Percentiles rank a stretch among this genome's conserved stretches.
Conservation (phyloP, 2,329 filamentous ascomycete species). For the Helotiales sp. region DNA sequence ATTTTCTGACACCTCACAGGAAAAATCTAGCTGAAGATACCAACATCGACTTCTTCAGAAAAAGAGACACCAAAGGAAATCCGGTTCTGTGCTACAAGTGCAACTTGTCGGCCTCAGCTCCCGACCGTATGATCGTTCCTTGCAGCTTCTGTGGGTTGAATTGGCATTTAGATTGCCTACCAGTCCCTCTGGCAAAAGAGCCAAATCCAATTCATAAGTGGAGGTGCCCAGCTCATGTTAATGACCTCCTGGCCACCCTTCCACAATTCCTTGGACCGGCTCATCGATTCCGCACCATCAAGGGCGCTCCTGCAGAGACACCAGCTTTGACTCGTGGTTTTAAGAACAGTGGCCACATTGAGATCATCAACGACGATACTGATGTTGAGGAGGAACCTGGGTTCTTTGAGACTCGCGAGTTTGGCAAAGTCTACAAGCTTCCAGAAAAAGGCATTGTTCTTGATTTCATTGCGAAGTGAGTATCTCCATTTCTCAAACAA, state of each 20-base stretch:
- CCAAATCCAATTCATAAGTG: conserved; percentile 73
- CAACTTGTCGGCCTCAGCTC: conserved; percentile 60
- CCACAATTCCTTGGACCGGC: conserved; percentile 57
- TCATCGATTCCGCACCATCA: conserved; percentile 62
- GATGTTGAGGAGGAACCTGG: conserved; percentile 48
- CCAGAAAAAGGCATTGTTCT: conserved; percentile 64
- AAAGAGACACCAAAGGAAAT: conserved; percentile 71
- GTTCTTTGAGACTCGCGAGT: conserved; percentile 59
- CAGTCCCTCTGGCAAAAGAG: conserved; percentile 78
- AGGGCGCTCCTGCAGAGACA: conserved; percentile 51
- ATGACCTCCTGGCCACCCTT: conserved; percentile 67
- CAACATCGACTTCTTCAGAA: conserved; percentile 59
- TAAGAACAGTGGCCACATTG: conserved; percentile 70
- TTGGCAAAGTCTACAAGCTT: conserved; percentile 65
- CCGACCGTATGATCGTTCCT: conserved; percentile 71
- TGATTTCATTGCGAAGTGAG: conserved; percentile 69
- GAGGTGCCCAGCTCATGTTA: conserved; percentile 86
- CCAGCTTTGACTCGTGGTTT: conserved; percentile 62
- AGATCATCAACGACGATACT: conserved; percentile 62
- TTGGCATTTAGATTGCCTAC: conserved; percentile 92
- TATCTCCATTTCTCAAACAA: conserved; percentile 14
- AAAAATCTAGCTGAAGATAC: not conserved
- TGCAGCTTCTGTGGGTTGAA: conserved; percentile 80
- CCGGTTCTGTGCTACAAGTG: conserved; percentile 78
- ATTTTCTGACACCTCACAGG: not conserved